Base-by-base conservation (phyloP, 1,284 basidiomycete species). In the Mycena sp. region DNA sequence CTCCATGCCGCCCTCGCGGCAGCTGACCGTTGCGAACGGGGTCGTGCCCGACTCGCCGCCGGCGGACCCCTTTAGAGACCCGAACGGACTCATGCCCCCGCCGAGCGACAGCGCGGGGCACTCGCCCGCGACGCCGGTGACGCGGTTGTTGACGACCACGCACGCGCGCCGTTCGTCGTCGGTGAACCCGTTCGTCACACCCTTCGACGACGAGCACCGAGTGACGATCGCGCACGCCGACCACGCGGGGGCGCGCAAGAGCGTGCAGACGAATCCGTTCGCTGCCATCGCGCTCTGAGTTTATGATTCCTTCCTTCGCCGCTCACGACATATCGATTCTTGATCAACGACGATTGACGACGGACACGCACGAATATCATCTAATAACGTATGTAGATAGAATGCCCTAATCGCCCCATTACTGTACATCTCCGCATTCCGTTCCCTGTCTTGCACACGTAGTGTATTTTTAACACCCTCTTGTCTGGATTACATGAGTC, bases 141-240 rank as follows among this genome's bases (percentile, higher is more conserved):
- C 83, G 46, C 75, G 80, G 38, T 73, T 84, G 54, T 74, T 86
- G 64, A 82, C 82, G 65, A 82, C 78, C 50, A 79, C 76, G n/a
- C 77, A 83, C 67, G 77, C 78, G 46, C 78, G 78, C 63, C 74
- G 79, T 67, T 77, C 79, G 44, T 77, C 80, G 49, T 59, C 66
- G 50, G 72, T 79, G 49, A 76, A 88, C 71, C 91, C 91, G 48
- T 93, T 92, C 72, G 81, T 84, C 60, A 91, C 90, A 59, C 91
- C 91, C 12, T 93, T 92, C 76, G 91, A 93, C 73, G 91, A 92
- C 71, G 86, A 90, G 70, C 80, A 81, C 58, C 70, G 72, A 48
- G 78, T 83, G 56, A 73, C 68, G 64, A 75, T 81, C 51, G 66
- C 68, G 2, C 62, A 69, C 23, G 43, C 69, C 25, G 59, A 48